These are phyloP conservation scores for Penicillium roqueforti DNA, from an alignment of 495 filamentous ascomycete genomes.

Conservation along the genomic window DNA sequence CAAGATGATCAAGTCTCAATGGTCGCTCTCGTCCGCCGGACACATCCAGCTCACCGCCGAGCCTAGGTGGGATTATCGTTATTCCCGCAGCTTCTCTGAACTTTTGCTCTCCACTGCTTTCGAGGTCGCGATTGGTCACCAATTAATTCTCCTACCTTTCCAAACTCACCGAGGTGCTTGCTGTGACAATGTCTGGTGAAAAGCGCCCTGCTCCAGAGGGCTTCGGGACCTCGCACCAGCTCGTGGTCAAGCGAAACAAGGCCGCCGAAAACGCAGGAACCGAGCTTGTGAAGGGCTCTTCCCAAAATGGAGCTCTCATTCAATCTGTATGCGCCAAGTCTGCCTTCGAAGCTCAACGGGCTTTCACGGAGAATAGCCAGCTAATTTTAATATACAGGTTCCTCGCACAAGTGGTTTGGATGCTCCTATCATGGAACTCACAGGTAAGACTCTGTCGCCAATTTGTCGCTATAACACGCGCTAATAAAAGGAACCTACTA, in stretches of 20 bases:
- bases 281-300: slow-evolving; percentile 60
- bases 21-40: slow-evolving; percentile 7
- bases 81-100: slow-evolving; percentile 27
- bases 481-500: slow-evolving; percentile 20
- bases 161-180: not conserved
- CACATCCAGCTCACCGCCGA: slow-evolving; percentile 15
- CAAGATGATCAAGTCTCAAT: not conserved
- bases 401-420: slow-evolving; percentile 81
- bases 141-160: not conserved
- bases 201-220: slow-evolving; percentile 81
- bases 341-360: not conserved
- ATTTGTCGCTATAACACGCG: not conserved
- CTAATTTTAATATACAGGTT: slow-evolving; percentile 48
- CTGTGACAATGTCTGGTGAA: slow-evolving; percentile 71
- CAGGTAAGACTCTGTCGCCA: slow-evolving; percentile 49
- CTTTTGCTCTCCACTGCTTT: slow-evolving; percentile 19
- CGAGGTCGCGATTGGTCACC: slow-evolving; percentile 4
- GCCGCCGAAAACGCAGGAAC: slow-evolving; percentile 59
- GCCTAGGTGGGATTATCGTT: slow-evolving; percentile 26
- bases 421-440: slow-evolving; percentile 92
- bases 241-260: slow-evolving; percentile 86
- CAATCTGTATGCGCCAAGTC: slow-evolving; percentile 63
- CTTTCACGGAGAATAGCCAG: not conserved
- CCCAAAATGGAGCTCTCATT: slow-evolving; percentile 69
- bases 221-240: slow-evolving; percentile 67